Base-by-base conservation (phyloP, 106 monocot genomes). In the Gastrodia elata region DNA sequence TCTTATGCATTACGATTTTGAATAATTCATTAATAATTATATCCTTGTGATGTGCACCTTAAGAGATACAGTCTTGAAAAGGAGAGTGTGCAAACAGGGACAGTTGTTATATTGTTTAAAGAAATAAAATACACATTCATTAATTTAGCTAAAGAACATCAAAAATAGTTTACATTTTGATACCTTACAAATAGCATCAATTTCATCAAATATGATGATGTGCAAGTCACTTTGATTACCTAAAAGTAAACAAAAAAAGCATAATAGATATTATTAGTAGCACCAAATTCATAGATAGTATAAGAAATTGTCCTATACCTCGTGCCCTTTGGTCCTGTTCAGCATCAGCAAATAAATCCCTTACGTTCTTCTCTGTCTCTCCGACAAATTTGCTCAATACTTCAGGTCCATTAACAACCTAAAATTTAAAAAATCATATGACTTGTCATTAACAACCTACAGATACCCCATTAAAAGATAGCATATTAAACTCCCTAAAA, bases 401-500 rank as follows among this genome's bases (percentile, higher is more conserved):
- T 91, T 98, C 97, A 83, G 93, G 97, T 24, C 97, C 97, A 87
- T 98, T 98, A 61, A 98, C 93, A 91, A 98, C 90, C 97, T 98
- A 84, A 65, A 72, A 9, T 77, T 65, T 34, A 4, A 9, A 46
- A 64, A 71, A 10, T 24, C 0, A 8, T 55, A 61, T 20, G 33
- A 38, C 34, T 42, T 24, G 13, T 35, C n/a, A 61, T 25, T 77
- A 69, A 38, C 37, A 32, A 44, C 7, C 34, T 3, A 48, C 7
- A 9, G 9, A n/a, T 18, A 52, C 35, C 20, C 22, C 3, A 20
- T 16, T 18, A 34, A 39, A 38, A 73, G 41, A 38, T 56, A 38
- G 41, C 15, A 34, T 48, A 46, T 18, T 7, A 20, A 11, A 39
- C n/a, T 37, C 20, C 18, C 4, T 44, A 32, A 6, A 26, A 64